These are phyloP conservation scores for Boletus semigastroideus DNA, from an alignment of 1,284 basidiomycete species.

Conservation along the genomic window DNA sequence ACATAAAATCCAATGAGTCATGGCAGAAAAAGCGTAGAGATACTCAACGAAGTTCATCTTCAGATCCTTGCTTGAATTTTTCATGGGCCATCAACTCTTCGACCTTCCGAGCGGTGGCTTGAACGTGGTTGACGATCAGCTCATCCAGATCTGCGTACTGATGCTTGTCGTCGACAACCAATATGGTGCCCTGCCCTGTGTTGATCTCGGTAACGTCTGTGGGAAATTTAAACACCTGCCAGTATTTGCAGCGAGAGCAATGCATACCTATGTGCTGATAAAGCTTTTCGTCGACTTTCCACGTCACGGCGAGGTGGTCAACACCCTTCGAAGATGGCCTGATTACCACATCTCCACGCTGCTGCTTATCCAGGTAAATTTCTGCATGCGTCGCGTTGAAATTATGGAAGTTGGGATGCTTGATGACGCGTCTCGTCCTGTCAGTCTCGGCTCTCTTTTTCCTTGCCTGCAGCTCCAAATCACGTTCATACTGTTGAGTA, in stretches of 20 bases:
- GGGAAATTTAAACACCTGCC: conserved; percentile 7
- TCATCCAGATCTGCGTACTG: conserved; percentile 96
- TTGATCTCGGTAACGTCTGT: conserved; percentile 91
- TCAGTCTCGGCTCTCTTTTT: conserved; percentile 84
- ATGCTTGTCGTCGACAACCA: conserved; percentile 82
- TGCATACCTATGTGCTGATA: conserved; percentile 94
- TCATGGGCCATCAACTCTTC: conserved; percentile 96
- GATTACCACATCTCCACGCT: conserved; percentile 94
- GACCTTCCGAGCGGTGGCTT: conserved; percentile 91
- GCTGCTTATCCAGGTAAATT: conserved; percentile 84
- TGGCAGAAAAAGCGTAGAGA: neutral
- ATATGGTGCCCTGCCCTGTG: conserved; percentile 67
- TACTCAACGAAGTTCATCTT: conserved; percentile 85
- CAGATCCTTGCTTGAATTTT: conserved; percentile 89
- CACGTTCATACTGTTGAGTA: conserved; percentile 60
- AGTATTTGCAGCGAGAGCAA: neutral
- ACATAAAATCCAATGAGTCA: neutral
- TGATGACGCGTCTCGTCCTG: conserved; percentile 83
- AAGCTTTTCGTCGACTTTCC: conserved; percentile 97
- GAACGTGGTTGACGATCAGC: conserved; percentile 95
- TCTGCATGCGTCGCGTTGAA: conserved; percentile 93
- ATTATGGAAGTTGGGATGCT: conserved; percentile 98
- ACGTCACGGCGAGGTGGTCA: conserved; percentile 96
- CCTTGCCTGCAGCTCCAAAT: conserved; percentile 73
- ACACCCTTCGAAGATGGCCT: conserved; percentile 93